Conservation (phyloP, 1,284 basidiomycete species). For the Cutaneotrichosporon curvatum region DNA sequence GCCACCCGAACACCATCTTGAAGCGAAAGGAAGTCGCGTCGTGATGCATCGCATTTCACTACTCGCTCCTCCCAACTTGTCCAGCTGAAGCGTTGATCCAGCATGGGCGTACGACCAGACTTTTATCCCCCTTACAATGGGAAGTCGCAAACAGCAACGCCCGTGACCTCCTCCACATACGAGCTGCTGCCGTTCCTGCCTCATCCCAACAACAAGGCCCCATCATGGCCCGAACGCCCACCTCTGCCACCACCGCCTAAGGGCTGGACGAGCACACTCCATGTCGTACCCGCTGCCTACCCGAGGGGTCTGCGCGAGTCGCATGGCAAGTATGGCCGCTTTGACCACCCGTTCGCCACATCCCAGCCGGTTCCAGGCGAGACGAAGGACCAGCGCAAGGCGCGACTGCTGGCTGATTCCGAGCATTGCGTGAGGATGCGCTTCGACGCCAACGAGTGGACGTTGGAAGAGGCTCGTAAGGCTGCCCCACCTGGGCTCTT, state of each 20-base stretch:
- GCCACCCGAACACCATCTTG: too few relatives aligned
- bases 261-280: slow-evolving; percentile 54
- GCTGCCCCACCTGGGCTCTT: slow-evolving; percentile 5
- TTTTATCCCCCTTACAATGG: slow-evolving; percentile 5
- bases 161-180: neutral
- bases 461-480: slow-evolving; percentile 3
- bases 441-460: slow-evolving; percentile 11
- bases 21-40: too few relatives aligned
- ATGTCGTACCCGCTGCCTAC: slow-evolving; percentile 63
- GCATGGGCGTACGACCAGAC: neutral
- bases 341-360: slow-evolving; percentile 16
- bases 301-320: slow-evolving; percentile 48
- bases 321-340: slow-evolving; percentile 24
- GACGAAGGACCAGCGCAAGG: slow-evolving; percentile 30
- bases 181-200: slow-evolving; percentile 8
- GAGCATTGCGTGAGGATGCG: slow-evolving; percentile 3
- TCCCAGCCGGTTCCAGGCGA: slow-evolving; percentile 6
- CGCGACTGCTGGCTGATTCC: slow-evolving; percentile 1
- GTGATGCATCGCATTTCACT: too few relatives aligned
- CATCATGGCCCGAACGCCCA: slow-evolving; percentile 9
- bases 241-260: slow-evolving; percentile 27
- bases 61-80: too few relatives aligned
- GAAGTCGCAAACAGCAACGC: neutral
- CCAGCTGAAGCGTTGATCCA: too few relatives aligned
- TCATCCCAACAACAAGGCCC: slow-evolving; percentile 6